Conservation (phyloP, 495 filamentous ascomycete genomes). For the Penicillium maclennaniae region DNA sequence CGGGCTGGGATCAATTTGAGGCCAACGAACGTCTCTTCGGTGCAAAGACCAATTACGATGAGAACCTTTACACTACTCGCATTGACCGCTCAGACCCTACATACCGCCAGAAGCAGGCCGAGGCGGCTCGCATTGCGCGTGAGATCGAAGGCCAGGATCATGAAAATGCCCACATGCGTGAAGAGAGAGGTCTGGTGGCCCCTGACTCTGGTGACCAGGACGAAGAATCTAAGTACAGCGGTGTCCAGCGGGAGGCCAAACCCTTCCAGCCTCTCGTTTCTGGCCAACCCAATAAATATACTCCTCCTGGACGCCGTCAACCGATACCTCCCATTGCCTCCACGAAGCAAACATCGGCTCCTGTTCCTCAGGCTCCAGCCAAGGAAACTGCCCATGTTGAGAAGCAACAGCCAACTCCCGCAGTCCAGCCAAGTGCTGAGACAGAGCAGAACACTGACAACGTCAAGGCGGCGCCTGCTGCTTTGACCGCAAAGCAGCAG, state of each 20-base stretch:
- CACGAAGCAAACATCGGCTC: slow-evolving; percentile 36
- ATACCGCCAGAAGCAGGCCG: slow-evolving; percentile 71
- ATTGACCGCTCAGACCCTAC: slow-evolving; percentile 78
- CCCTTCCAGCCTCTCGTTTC: slow-evolving; percentile 65
- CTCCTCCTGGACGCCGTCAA: slow-evolving; percentile 78
- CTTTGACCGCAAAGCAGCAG: slow-evolving; percentile 10
- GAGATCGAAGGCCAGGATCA: slow-evolving; percentile 76
- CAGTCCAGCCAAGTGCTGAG: slow-evolving; percentile 26
- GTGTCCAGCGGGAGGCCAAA: slow-evolving; percentile 69
- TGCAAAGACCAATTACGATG: slow-evolving; percentile 80
- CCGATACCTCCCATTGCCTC: slow-evolving; percentile 67
- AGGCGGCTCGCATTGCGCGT: slow-evolving; percentile 77
- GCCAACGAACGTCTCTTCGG: slow-evolving; percentile 85
- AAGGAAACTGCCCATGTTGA: slow-evolving; percentile 35
- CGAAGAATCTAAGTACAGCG: slow-evolving; percentile 92
- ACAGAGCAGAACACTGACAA: slow-evolving; percentile 35
- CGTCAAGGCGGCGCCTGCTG: slow-evolving; percentile 19
- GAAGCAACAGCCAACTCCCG: slow-evolving; percentile 25
- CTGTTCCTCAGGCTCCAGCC: slow-evolving; percentile 20
- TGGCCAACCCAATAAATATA: slow-evolving; percentile 73
- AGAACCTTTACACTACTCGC: slow-evolving; percentile 87
- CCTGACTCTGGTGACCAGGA: slow-evolving; percentile 72
- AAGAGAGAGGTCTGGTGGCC: slow-evolving; percentile 74
- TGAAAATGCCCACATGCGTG: slow-evolving; percentile 75
- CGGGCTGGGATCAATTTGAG: slow-evolving; percentile 91